These are phyloP conservation scores for Penicillium waksmanii DNA, from an alignment of 495 filamentous ascomycete species.

Conservation along the genomic window DNA sequence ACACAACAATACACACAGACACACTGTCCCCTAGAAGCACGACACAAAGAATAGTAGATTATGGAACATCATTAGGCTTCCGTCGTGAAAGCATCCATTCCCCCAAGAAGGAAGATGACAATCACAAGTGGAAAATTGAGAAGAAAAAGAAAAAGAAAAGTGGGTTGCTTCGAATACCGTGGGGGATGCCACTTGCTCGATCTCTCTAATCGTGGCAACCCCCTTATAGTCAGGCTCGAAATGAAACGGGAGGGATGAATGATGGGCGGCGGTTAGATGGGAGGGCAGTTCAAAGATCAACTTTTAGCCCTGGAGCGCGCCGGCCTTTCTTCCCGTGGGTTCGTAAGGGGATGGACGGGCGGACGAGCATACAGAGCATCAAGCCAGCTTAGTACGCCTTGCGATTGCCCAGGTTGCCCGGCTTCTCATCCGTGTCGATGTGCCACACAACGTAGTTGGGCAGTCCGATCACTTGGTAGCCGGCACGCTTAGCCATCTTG, in stretches of 20 bases:
- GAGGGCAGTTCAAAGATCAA: constrained; percentile 27
- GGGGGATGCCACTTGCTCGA: too few species aligned
- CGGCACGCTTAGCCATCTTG: constrained; percentile 97
- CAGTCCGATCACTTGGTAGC: constrained; percentile 87
- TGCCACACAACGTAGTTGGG: constrained; percentile 99
- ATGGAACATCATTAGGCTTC: constrained; percentile 45
- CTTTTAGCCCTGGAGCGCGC: constrained; percentile 15
- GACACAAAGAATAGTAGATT: constrained; percentile 42
- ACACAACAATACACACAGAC: constrained; percentile 35
- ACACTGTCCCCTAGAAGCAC: constrained; percentile 35
- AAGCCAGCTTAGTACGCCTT: constrained; percentile 43
- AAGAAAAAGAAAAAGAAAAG: neutral
- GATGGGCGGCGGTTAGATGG: neutral
- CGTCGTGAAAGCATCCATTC: constrained; percentile 31
- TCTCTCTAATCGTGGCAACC: too few species aligned
- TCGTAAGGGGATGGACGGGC: constrained; percentile 7
- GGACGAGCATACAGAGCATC: neutral
- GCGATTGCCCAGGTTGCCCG: constrained; percentile 66
- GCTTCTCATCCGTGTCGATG: constrained; percentile 97
- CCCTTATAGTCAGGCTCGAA: neutral
- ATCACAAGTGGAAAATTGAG: constrained; percentile 15
- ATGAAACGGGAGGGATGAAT: constrained; percentile 24
- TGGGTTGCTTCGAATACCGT: too few species aligned
- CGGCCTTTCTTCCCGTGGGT: constrained; percentile 14
- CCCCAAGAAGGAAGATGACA: constrained; percentile 20